These are phyloP conservation scores for Gracilaria gracilis DNA, from an alignment of 23 red algal species.

Conservation along the genomic window DNA sequence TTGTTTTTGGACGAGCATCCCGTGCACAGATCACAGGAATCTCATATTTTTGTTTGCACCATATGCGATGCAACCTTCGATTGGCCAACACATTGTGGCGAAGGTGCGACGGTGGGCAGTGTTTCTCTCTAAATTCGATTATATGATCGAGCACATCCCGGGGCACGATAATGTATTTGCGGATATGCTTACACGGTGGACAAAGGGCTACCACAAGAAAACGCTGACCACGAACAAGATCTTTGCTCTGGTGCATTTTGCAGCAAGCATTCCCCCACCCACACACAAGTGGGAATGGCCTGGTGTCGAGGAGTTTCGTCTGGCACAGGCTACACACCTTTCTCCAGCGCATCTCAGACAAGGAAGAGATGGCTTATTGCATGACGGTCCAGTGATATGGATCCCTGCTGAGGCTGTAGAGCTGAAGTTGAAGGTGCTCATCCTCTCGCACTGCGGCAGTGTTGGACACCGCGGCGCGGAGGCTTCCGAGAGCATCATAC, in stretches of 20 bases:
- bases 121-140: constrained; percentile 39
- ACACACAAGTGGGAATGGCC: constrained; percentile 45
- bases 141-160: constrained; percentile 47
- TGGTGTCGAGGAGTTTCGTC: constrained; percentile 5
- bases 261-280: constrained; percentile 2
- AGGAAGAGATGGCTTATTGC: neutral
- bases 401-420: constrained; percentile 32
- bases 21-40: constrained; percentile 36
- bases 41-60: constrained; percentile 56
- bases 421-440: constrained; percentile 14
- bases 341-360: neutral
- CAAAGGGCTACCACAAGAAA: constrained; percentile 36
- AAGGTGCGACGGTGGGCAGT: constrained; percentile 61
- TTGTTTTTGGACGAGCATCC: constrained; percentile 3
- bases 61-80: constrained; percentile 27
- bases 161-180: constrained; percentile 46
- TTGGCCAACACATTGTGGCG: constrained; percentile 22
- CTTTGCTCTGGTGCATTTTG: constrained; percentile 2
- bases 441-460: constrained; percentile 17
- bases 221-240: neutral
- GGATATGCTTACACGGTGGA: constrained; percentile 58
- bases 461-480: constrained; percentile 33
- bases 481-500: constrained; percentile 22
- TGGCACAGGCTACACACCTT: neutral
- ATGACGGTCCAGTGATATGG: constrained; percentile 4